These are phyloP conservation scores for Didymella lethalis DNA, from an alignment of 2,329 filamentous ascomycete genomes.

Conservation along the genomic window DNA sequence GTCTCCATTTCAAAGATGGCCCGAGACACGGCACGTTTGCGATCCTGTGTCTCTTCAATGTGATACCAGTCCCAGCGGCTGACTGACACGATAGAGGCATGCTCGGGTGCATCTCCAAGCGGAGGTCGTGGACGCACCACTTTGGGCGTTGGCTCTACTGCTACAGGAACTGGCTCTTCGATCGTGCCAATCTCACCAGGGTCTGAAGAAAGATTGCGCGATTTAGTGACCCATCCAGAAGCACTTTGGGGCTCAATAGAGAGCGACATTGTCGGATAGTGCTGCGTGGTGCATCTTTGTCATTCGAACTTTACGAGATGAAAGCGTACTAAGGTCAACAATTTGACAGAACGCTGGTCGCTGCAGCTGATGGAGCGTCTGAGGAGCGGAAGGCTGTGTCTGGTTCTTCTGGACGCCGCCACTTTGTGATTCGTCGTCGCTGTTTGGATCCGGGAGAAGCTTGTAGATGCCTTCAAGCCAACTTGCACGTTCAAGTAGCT, in stretches of 20 bases:
- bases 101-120: slow-evolving; percentile 32
- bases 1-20: slow-evolving; percentile 46
- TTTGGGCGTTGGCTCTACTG: neutral
- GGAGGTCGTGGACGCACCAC: neutral
- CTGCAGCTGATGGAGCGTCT: neutral
- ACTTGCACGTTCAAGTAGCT: slow-evolving; percentile 63
- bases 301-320: slow-evolving; percentile 19
- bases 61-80: slow-evolving; percentile 46
- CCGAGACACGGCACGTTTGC: slow-evolving; percentile 56
- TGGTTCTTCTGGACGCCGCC: neutral
- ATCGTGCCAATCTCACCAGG: slow-evolving; percentile 14
- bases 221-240: neutral
- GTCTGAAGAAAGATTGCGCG: neutral
- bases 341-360: slow-evolving; percentile 12
- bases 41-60: slow-evolving; percentile 51
- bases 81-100: slow-evolving; percentile 38
- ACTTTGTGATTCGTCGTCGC: slow-evolving; percentile 3
- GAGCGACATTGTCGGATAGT: neutral
- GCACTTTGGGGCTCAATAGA: too few relatives aligned
- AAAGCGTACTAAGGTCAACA: slow-evolving; percentile 32
- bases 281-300: neutral
- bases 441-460: neutral
- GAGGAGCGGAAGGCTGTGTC: neutral
- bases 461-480: slow-evolving; percentile 52
- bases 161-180: slow-evolving; percentile 5